Evolutionary conservation across 176 grass and related monocot genomes (phyloP), one percentile per base, ranked within the genome.

Genomic region (Bromus sterilis): DNA sequence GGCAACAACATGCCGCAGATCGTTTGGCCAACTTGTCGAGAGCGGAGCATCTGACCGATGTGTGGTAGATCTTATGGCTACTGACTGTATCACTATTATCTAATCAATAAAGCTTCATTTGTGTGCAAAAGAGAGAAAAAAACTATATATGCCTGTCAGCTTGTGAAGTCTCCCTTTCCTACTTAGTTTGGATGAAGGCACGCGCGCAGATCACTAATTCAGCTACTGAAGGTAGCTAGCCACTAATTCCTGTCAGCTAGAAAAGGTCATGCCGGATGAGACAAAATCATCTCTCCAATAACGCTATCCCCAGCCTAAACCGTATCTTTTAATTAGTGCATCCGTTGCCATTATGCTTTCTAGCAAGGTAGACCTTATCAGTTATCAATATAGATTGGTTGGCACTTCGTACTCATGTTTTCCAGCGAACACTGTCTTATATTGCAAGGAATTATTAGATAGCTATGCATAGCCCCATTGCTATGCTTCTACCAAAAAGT

Each of bases 281-380:
- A 81, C 60, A 86, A n/a, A 74, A 80, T 73, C 37, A 75, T 86
- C 57, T 51, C 84, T 14, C 34, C 31, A 49, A 28, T 66, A 49
- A 58, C 51, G 13, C 34, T 71, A 56, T 15, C 79, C 1, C 4
- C n/a, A 14, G 1, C 77, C 44, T 66, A 11, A 66, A 44, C 5
- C 1, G 21, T 75, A 21, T 57, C 58, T 35, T 81, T 59, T 6
- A n/a, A n/a, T n/a, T n/a, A 1, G 11, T 58, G 2, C 16, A 43
- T 28, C 1, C 40, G 18, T 39, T 42, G 26, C 35, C 8, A 5
- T 24, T 59, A 6, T 43, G 79, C 35, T 58, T 58, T 35, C 0
- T 81, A 81, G 49, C 11, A 30, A 29, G 11, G 1, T 71, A 71
- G 51, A 80, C 44, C 32, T 39, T 80, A 55, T 80, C 63, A 68